Percentiles rank a stretch among this genome's conserved stretches.
phyloP scores from a whole-genome alignment of 2,329 filamentous ascomycete genomes.

The Xylariaceae sp. region DNA sequence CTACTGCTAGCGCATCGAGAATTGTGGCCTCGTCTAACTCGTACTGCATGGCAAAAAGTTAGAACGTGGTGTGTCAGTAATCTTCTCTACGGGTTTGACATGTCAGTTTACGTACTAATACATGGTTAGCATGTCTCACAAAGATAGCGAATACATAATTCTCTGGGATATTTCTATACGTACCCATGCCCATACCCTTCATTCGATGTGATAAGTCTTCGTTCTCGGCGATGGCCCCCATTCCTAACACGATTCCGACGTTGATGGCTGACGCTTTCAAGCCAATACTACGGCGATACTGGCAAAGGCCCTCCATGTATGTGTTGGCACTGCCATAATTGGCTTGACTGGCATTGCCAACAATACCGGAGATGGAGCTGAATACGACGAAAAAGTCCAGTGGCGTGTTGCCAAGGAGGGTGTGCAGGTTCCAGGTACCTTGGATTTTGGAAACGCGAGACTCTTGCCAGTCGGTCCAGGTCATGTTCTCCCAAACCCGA shows the following conservation, averaged over 20 bases:
- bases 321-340: slow-evolving; percentile 48
- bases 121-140: no score
- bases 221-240: no score
- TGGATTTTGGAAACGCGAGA: slow-evolving; percentile 46
- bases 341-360: slow-evolving; percentile 40
- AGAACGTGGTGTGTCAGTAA: no score
- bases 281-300: slow-evolving; percentile 41
- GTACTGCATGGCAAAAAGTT: no score
- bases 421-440: slow-evolving; percentile 51
- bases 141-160: no score
- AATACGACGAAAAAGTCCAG: slow-evolving; percentile 49
- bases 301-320: slow-evolving; percentile 45
- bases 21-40: slow-evolving; percentile 21
- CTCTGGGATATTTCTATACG: no score
- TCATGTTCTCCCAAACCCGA: slow-evolving; percentile 46
- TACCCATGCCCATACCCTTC: no score
- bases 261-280: slow-evolving; percentile 40
- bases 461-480: slow-evolving; percentile 41
- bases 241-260: no score
- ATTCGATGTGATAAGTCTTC: no score
- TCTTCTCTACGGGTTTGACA: no score
- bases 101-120: no score
- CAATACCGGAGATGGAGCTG: slow-evolving; percentile 38
- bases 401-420: slow-evolving; percentile 14
- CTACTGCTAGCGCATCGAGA: slow-evolving; percentile 18